Evolutionary conservation across 768 basidiomycete genomes (phyloP), one percentile per base, ranked within the genome.

Genomic region (Chiua virens): DNA sequence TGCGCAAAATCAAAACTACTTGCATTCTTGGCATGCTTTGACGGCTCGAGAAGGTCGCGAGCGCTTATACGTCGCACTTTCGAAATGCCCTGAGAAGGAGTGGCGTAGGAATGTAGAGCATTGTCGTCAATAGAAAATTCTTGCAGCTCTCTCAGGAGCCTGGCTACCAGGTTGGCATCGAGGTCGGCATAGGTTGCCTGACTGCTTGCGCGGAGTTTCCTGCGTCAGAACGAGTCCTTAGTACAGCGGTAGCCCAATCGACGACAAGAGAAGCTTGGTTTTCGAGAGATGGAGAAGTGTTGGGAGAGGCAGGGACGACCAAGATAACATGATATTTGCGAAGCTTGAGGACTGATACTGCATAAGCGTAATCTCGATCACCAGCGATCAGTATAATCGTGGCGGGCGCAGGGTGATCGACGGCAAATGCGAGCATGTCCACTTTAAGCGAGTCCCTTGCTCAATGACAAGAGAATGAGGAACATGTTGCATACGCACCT

Each of bases 291-390:
- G 65, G 57, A 38, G 80, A 75, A 4, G 71, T 63, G 8, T 64
- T 66, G 15, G 70, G 64, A 28, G 64, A 55, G 3, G 70, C 57
- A 6, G 76, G 75, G 38, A 73, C 71, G 39, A 86, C 66, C 22
- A 86, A 54, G 41, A 85, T 68, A 32, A 86, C 75, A 17, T 71
- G 67, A 61, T 81, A 83, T 40, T 70, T 69, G 50, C 83, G 76
- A 46, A 81, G 72, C 28, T 79, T 77, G 42, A 87, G 68, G 32
- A 73, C 71, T 2, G 85, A 79, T 40, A 85, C 64, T n/a, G 80
- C 79, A 60, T 85, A 87, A 5, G 79, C 78, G 56, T 85, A 81
- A 62, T 87, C 85, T 37, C 83, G 75, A 65, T 88, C 85, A 17
- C 80, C 83, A 0, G 85, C 77, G 57, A 89, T 82, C 34, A 89